Percentiles rank a stretch among this genome's conserved stretches.
Conservation (phyloP, 192 early-diverging fungal genomes). For the Pilobolus umbonatus region DNA sequence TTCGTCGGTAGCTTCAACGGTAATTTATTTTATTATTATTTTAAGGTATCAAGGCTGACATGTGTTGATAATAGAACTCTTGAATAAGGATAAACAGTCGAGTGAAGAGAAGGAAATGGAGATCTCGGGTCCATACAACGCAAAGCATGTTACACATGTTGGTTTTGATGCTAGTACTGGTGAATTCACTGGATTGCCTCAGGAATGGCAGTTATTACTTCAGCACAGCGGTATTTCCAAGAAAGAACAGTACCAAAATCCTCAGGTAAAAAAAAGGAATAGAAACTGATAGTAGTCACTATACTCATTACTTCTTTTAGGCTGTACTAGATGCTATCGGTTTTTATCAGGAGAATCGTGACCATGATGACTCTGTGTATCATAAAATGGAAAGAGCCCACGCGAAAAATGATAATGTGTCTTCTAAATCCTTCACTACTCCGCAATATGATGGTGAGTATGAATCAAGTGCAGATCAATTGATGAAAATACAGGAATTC, state of each 20-base stretch:
- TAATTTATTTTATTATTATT: conserved; percentile 24
- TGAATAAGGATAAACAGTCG: conserved; percentile 19
- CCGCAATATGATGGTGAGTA: conserved; percentile 13
- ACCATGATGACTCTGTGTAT: conserved; percentile 31
- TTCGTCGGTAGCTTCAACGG: conserved; percentile 46
- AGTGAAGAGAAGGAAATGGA: conserved; percentile 65
- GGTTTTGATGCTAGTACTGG: conserved; percentile 96
- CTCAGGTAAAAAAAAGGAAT: conserved; percentile 50
- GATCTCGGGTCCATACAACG: conserved; percentile 93
- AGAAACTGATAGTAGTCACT: not conserved
- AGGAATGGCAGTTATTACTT: conserved; percentile 89
- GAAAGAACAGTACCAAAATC: conserved; percentile 89
- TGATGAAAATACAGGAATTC: not conserved
- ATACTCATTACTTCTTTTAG: conserved; percentile 22
- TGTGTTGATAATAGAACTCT: conserved; percentile 10
- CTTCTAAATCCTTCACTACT: not conserved
- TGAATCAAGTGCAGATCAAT: not conserved
- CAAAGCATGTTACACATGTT: conserved; percentile 96
- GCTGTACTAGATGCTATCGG: conserved; percentile 80
- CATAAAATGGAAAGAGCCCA: conserved; percentile 35
- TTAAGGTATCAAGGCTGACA: not conserved
- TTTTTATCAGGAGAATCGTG: conserved; percentile 69
- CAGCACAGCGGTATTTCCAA: conserved; percentile 92
- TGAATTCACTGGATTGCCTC: conserved; percentile 91
- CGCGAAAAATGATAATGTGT: conserved; percentile 7